These are phyloP conservation scores for Linnemannia exigua DNA, from an alignment of 192 early-diverging fungal species.

Conservation along the genomic window DNA sequence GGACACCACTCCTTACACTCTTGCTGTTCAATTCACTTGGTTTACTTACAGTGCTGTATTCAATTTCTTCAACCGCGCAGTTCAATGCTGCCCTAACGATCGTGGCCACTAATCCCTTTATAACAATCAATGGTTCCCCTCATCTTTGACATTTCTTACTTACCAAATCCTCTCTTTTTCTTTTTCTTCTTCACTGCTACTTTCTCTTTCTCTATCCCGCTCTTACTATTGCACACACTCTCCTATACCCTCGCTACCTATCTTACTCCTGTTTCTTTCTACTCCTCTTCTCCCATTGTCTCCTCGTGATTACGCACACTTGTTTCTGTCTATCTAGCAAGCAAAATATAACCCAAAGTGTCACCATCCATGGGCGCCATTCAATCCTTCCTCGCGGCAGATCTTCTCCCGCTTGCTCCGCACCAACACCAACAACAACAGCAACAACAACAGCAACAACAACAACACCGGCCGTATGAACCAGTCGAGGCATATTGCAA, in stretches of 20 bases:
- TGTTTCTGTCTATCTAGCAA: background rate
- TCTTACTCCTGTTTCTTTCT: background rate
- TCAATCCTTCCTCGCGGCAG: constrained; percentile 50
- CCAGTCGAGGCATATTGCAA: constrained; percentile 48
- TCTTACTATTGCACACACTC: background rate
- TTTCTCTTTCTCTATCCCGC: background rate
- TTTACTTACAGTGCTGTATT: too few species aligned
- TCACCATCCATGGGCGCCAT: constrained; percentile 50
- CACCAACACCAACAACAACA: constrained; percentile 16
- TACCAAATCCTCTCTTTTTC: background rate
- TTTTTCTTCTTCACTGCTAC: background rate
- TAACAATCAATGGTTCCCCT: background rate
- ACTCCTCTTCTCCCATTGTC: background rate
- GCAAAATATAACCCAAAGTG: constrained; percentile 12
- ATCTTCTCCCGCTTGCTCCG: constrained; percentile 25
- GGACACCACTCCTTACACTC: background rate
- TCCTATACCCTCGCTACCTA: background rate
- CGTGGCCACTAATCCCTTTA: background rate
- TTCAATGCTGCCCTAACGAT: background rate
- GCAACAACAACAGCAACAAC: background rate
- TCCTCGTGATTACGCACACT: background rate
- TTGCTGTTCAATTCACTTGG: background rate
- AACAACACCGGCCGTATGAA: constrained; percentile 28
- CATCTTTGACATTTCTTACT: background rate
- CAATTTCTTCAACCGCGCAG: background rate